These are phyloP conservation scores for Auriscalpium vulgare DNA, from an alignment of 768 basidiomycete genomes.

Conservation along the genomic window DNA sequence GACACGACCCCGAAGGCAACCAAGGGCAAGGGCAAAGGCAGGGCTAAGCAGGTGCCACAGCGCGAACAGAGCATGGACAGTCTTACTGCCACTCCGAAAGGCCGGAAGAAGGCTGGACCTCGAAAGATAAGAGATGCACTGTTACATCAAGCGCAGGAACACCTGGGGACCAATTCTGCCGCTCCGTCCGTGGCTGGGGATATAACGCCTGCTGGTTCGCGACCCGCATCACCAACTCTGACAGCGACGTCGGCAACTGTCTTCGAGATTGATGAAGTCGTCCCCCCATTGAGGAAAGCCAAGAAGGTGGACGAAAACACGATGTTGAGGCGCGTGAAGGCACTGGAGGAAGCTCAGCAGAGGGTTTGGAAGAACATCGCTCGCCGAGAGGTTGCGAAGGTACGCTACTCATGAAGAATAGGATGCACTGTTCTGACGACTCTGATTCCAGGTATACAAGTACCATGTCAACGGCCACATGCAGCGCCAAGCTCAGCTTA, in stretches of 20 bases:
- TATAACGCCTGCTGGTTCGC: constrained; percentile 58
- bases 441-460: constrained; percentile 59
- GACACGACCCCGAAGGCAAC: constrained; percentile 18
- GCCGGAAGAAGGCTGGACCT: constrained; percentile 47
- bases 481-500: constrained; percentile 58
- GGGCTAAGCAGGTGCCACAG: constrained; percentile 25
- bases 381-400: constrained; percentile 76
- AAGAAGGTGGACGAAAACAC: constrained; percentile 68
- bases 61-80: constrained; percentile 58
- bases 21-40: constrained; percentile 50
- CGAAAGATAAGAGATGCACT: constrained; percentile 49
- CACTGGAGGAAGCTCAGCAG: constrained; percentile 74
- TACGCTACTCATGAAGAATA: constrained; percentile 20
- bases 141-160: constrained; percentile 43
- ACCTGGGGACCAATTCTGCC: constrained; percentile 43
- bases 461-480: constrained; percentile 61
- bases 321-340: constrained; percentile 68
- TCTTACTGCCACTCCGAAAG: constrained; percentile 41
- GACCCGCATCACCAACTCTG: constrained; percentile 58
- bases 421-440: background rate
- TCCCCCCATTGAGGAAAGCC: constrained; percentile 66
- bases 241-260: constrained; percentile 50
- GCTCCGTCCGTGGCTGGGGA: constrained; percentile 56
- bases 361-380: constrained; percentile 92
- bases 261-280: constrained; percentile 62